Percentiles rank a stretch among this genome's conserved stretches.
These are phyloP conservation scores for Aspergillus brasiliensis DNA, from an alignment of 2,329 filamentous ascomycete species.

Conservation along the genomic window DNA sequence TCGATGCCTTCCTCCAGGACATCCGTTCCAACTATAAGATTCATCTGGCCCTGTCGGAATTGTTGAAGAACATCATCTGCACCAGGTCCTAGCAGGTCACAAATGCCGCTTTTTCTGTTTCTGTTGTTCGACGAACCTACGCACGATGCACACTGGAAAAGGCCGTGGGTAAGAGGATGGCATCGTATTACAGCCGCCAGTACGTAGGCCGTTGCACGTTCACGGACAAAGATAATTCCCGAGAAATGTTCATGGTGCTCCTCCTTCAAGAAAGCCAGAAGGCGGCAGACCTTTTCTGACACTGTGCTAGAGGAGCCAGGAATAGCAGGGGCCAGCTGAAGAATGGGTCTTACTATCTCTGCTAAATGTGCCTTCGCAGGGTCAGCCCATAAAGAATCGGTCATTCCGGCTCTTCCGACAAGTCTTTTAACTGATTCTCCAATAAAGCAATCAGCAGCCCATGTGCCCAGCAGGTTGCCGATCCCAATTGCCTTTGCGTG, in stretches of 20 bases:
- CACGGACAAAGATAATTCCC: not conserved
- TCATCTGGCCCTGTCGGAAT: not conserved
- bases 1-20: not conserved
- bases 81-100: not conserved
- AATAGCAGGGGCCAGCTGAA: not conserved
- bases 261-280: not conserved
- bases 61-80: not conserved
- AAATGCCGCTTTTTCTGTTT: not conserved
- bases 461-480: not conserved
- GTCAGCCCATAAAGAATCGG: not conserved
- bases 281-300: not conserved
- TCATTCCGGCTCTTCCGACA: not conserved
- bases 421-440: not conserved
- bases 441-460: not conserved
- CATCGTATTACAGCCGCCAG: not conserved
- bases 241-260: not conserved
- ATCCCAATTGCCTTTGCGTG: not conserved
- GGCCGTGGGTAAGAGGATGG: not conserved
- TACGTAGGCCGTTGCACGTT: not conserved
- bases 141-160: not conserved
- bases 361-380: not conserved
- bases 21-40: not conserved
- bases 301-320: not conserved
- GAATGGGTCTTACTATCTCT: not conserved
- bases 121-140: not conserved